Base-by-base conservation (phyloP, 176 grass and related monocot species). In the Thalia dealbata region DNA sequence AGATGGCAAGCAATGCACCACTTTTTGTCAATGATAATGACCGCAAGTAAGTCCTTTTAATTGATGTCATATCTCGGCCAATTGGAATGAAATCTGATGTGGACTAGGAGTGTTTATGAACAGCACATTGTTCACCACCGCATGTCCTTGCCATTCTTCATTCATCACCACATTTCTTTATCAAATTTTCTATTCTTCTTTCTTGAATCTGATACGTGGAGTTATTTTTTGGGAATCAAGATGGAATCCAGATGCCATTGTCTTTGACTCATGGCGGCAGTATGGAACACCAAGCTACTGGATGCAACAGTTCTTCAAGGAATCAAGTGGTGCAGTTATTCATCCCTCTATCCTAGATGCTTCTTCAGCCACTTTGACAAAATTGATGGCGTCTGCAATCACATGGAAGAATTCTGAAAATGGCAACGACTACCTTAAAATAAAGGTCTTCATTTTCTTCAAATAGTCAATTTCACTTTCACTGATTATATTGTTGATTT, bases 241-340 rank as follows among this genome's bases (percentile, higher is more conserved):
- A 48, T 96, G 81, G 58, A 92, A 27, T 75, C 93, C 89, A 78
- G 93, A 96, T 90, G 89, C 89, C 66, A 90, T 96, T 71, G 89
- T 96, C 48, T 96, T 96, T 26, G 86, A 90, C 62, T 89, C 89
- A 32, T 85, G 85, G 82, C 86, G 89, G 71, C 89, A 90, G 56
- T 96, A 90, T 45, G 93, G 93, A 75, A 92, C 89, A 24, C 93
- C 93, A 62, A 96, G 84, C 79, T 96, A 96, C 78, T 96, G 93
- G 93, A 96, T 96, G 89, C 79, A 88, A 73, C 89, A 96, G 28
- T 96, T 96, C 70, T 96, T 96, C 75, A 90, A 86, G 85, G 80
- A 92, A 59, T 96, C 93, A 45, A 90, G 78, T 48, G 78, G 87
- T 24, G 84, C 93, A 18, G 61, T 65, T 44, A 73, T 92, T 85